Evolutionary conservation across 108 stramenopile species (phyloP).

Genomic region (Stephanodiscus triporus): DNA sequence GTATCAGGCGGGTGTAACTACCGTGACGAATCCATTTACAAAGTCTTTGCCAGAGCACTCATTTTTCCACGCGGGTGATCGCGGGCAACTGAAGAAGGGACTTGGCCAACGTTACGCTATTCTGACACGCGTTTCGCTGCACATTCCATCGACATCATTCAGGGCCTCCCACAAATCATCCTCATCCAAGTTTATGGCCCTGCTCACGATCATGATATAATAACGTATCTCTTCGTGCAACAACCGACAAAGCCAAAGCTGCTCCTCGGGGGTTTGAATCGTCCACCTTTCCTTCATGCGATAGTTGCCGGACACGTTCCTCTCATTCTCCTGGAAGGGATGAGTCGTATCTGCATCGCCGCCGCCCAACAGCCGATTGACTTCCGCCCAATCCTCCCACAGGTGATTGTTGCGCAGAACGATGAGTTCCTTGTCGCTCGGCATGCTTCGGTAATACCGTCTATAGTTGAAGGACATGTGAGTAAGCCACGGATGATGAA

Average conservation of each 20-base stretch:
- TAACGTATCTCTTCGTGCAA: constrained; percentile 21
- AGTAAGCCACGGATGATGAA: constrained; percentile 17
- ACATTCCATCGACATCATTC: constrained; percentile 19
- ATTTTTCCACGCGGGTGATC: neutral
- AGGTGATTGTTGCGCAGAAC: constrained; percentile 49
- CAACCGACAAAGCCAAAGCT: constrained; percentile 18
- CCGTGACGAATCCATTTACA: neutral
- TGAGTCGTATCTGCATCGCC: neutral
- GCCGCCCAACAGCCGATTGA: constrained; percentile 1
- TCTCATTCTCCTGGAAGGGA: constrained; percentile 16
- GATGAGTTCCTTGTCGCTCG: constrained; percentile 38
- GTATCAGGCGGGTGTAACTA: no score
- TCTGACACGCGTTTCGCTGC: neutral
- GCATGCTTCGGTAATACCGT: constrained; percentile 22
- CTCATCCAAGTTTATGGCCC: constrained; percentile 24
- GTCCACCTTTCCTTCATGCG: constrained; percentile 2
- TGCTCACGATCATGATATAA: constrained; percentile 22
- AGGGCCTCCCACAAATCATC: constrained; percentile 18
- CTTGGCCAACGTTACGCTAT: neutral
- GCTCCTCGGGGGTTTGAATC: neutral
- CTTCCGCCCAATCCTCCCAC: constrained; percentile 34
- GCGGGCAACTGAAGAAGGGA: neutral
- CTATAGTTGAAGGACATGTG: constrained; percentile 24
- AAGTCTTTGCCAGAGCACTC: neutral
- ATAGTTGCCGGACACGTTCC: constrained; percentile 16